These are phyloP conservation scores for Roridomyces roridus DNA, from an alignment of 768 basidiomycete species.

Conservation along the genomic window DNA sequence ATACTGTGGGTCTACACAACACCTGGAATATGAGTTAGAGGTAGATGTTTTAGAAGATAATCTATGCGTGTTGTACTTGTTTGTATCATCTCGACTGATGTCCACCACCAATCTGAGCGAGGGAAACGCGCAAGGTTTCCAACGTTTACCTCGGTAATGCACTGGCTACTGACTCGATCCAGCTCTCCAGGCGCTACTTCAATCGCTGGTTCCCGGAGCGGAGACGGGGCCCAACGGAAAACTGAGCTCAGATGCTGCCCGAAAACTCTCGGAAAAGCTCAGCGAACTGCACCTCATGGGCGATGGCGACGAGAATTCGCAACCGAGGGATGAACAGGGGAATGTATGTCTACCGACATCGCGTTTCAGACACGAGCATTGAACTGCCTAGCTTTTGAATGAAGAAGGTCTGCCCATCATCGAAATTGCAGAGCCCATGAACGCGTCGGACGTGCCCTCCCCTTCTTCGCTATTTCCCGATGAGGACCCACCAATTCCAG, in stretches of 20 bases:
- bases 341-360: constrained; percentile 53
- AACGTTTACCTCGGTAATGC: constrained; percentile 4
- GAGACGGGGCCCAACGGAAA: constrained; percentile 32
- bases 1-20: constrained; percentile 83
- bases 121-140: constrained; percentile 38
- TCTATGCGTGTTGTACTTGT: too few species aligned
- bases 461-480: constrained; percentile 33
- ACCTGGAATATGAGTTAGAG: constrained; percentile 52
- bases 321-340: constrained; percentile 57
- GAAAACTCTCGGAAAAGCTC: constrained; percentile 64
- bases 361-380: constrained; percentile 22
- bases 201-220: constrained; percentile 43
- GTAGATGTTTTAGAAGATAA: too few species aligned
- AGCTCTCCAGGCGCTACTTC: constrained; percentile 50
- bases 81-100: constrained; percentile 12
- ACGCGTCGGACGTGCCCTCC: constrained; percentile 27
- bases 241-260: constrained; percentile 54
- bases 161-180: constrained; percentile 20
- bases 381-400: constrained; percentile 61
- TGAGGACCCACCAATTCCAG: constrained; percentile 53
- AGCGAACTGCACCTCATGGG: constrained; percentile 64
- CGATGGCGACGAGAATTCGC: constrained; percentile 40
- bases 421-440: constrained; percentile 71
- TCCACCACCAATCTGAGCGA: constrained; percentile 33
- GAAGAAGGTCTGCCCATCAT: constrained; percentile 83